Base-by-base conservation (phyloP, 331 rosid genomes). In the Acacia pycnantha region DNA sequence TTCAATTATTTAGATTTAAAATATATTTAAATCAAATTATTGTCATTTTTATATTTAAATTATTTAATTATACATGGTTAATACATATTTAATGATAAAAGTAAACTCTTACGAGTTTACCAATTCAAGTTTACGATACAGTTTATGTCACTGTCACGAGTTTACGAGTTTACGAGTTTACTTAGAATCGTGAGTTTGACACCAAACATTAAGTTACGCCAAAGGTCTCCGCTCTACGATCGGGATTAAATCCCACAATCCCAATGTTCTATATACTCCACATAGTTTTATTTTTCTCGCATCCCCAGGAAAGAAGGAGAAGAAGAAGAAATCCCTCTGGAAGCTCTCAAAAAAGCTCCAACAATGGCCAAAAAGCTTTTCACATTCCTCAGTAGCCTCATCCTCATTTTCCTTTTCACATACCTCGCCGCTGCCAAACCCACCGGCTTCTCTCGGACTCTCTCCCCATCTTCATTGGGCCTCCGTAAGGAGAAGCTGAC, bases 401-500 rank as follows among this genome's bases (percentile, higher is more conserved):
- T 62, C 6, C 16, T 72, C 11, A 3, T 24, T 22, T 3, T 48
- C 43, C 58, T 72, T 16, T 29, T 27, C 43, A 26, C 44, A 29
- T 27, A 43, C 77, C 8, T 29, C 9, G 9, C 62, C 43, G 9
- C 16, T 16, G 77, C 43, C 8, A 48, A 71, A 44, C 7, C 58
- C 22, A 15, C 56, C 58, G 12, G 77, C 2, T 72, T 72, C 44
- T 47, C 62, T 14, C 43, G 77, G 26, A 27, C 15, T 26, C 26
- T 72, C 16, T 27, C 77, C 18, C 77, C 77, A 4, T 16, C 77
- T 16, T 72, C 77, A 8, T 3, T 72, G 18, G 77, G 77, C 59
- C 77, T 72, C 61, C 61, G 41, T 2, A 72, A 72, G 43, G 77
- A 66, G 88, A 90, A 77, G 94, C 87, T 86, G 81, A 78, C 81